Evolutionary conservation across 495 filamentous ascomycete genomes (phyloP).

Genomic region (Thermothielavioides terrestris): DNA sequence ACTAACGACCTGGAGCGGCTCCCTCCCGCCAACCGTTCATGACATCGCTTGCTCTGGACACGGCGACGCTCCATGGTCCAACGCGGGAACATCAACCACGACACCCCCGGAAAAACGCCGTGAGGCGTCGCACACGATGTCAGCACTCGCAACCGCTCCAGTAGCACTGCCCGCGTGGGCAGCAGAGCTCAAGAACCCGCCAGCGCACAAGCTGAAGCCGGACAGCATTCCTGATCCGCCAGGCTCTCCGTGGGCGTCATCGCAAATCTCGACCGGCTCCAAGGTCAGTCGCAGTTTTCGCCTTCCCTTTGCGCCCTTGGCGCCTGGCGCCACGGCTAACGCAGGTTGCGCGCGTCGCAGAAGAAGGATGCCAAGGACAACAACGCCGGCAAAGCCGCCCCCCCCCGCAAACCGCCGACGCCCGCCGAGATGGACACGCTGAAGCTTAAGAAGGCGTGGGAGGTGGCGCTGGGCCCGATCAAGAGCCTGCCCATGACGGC

Average conservation of each 20-base stretch:
- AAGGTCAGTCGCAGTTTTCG: slow-evolving; percentile 39
- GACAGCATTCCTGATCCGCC: slow-evolving; percentile 73
- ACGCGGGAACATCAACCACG: neutral
- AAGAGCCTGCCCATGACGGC: slow-evolving; percentile 96
- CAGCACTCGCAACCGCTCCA: slow-evolving; percentile 11
- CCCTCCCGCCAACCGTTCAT: neutral
- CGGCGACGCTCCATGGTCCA: neutral
- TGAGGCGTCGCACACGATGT: slow-evolving; percentile 17
- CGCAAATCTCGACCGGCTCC: slow-evolving; percentile 39
- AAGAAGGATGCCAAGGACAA: slow-evolving; percentile 39
- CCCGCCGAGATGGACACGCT: slow-evolving; percentile 82
- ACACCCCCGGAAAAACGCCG: no score
- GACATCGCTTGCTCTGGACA: neutral
- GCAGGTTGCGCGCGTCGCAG: slow-evolving; percentile 20
- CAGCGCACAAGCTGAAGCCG: slow-evolving; percentile 47
- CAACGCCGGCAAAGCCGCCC: slow-evolving; percentile 23
- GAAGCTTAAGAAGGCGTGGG: slow-evolving; percentile 98
- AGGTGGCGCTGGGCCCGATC: slow-evolving; percentile 85
- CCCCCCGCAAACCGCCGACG: slow-evolving; percentile 49
- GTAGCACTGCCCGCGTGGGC: slow-evolving; percentile 66
- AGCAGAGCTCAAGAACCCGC: slow-evolving; percentile 59
- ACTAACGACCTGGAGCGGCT: slow-evolving; percentile 5
- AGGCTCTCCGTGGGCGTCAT: slow-evolving; percentile 63
- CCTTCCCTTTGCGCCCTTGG: neutral
- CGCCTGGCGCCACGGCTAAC: neutral